Conservation (phyloP, 371 early-diverging fungal species). For the Rhizopus sp. region DNA sequence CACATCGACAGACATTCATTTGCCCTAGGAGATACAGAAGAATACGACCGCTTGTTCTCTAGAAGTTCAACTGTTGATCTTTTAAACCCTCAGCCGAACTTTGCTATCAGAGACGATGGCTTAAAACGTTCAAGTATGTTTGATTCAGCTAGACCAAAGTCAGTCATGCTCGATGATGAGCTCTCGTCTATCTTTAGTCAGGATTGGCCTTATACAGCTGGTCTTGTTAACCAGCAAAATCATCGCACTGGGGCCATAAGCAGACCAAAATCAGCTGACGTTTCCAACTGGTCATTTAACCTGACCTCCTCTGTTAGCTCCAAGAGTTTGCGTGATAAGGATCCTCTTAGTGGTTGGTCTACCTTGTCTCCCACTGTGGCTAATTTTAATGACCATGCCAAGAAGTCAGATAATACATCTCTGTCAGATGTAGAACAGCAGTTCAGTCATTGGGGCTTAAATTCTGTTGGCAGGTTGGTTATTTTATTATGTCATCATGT, state of each 20-base stretch:
- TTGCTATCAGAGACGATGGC: background rate
- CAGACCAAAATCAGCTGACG: slow-evolving; percentile 64
- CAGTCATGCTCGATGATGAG: slow-evolving; percentile 51
- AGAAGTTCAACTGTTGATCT: slow-evolving; percentile 27
- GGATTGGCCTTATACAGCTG: slow-evolving; percentile 28
- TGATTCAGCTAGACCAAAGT: slow-evolving; percentile 37
- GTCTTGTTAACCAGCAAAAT: background rate
- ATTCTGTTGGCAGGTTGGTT: too few species aligned
- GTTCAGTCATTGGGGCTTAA: too few species aligned
- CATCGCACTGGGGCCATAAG: slow-evolving; percentile 3
- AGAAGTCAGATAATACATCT: too few species aligned
- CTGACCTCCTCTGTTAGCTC: slow-evolving; percentile 14
- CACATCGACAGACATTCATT: slow-evolving; percentile 74
- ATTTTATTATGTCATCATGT: too few species aligned
- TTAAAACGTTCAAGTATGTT: slow-evolving; percentile 4
- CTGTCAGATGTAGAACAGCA: too few species aligned
- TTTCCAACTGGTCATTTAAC: slow-evolving; percentile 62
- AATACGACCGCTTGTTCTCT: slow-evolving; percentile 44
- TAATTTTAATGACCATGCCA: slow-evolving; percentile 29
- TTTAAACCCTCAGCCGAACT: slow-evolving; percentile 1
- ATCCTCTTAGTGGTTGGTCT: slow-evolving; percentile 4
- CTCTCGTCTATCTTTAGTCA: slow-evolving; percentile 46
- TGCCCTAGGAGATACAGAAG: slow-evolving; percentile 58
- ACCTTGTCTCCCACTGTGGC: slow-evolving; percentile 48
- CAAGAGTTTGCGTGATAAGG: slow-evolving; percentile 10